Evolutionary conservation across 306 rosid species (phyloP).

Genomic region (Trifolium repens): DNA sequence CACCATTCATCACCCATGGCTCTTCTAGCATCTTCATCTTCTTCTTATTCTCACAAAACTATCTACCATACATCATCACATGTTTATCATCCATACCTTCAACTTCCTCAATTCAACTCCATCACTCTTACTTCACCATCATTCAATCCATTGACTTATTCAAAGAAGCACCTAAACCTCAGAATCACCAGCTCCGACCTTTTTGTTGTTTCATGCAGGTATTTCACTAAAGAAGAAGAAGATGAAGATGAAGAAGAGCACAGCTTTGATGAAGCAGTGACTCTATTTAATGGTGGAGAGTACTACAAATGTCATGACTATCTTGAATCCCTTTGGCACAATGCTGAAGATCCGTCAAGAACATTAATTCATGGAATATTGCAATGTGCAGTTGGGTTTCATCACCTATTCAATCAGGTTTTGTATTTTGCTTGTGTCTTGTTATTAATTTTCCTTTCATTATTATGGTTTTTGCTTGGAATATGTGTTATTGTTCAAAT

Average conservation of each 20-base stretch:
- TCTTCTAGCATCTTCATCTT: conserved; percentile 45
- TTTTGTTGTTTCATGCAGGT: conserved; percentile 40
- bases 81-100: conserved; percentile 25
- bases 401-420: conserved; percentile 89
- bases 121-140: conserved; percentile 30
- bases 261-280: conserved; percentile 73
- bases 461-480: conserved; percentile 17
- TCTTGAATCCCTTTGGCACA: conserved; percentile 79
- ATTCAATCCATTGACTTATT: conserved; percentile 31
- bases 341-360: conserved; percentile 79
- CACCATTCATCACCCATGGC: conserved; percentile 54
- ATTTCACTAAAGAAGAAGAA: conserved; percentile 36
- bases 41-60: conserved; percentile 26
- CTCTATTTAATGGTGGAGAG: conserved; percentile 64
- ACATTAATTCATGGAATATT: conserved; percentile 86
- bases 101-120: conserved; percentile 37
- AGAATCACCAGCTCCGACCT: conserved; percentile 33
- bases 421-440: conserved; percentile 23
- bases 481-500: conserved; percentile 13
- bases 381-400: conserved; percentile 93
- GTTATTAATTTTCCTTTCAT: background rate
- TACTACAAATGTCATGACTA: conserved; percentile 87
- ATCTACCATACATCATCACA: conserved; percentile 44
- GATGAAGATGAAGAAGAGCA: conserved; percentile 38
- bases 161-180: conserved; percentile 33